Evolutionary conservation across 2,329 filamentous ascomycete genomes (phyloP), one percentile per base, ranked within the genome.

Genomic region (Samsoniella hepiali): DNA sequence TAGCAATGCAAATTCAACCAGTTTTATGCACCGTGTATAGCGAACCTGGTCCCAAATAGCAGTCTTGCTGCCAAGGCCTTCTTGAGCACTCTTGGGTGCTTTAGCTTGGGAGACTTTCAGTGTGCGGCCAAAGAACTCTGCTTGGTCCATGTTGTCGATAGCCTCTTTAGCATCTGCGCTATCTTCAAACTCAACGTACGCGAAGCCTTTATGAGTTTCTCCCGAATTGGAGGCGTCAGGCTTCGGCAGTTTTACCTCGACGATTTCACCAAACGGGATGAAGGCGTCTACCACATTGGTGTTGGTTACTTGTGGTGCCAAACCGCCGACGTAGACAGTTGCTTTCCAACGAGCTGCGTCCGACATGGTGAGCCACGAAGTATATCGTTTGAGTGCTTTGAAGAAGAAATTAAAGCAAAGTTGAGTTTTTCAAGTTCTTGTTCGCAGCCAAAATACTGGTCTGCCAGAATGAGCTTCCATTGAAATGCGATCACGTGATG

Each of bases 71-170:
- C 94, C 93, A 51, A 99, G 76, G 0, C 93, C 93, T 74, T 96
- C 92, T 60, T 91, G 91, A 57, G 87, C 85, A 70, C 91, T 91
- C 81, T 97, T 97, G 66, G 95, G 92, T 38, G 91, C 87, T 76
- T 97, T 99, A 50, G 96, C 96, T 62, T 90, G 85, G 51, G 92
- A 93, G 58, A 98, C 94, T 75, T 93, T 97, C 74, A 99, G 89
- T 15, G 95, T 89, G 65, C 91, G 87, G 11, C 95, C 96, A 74
- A 94, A 98, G 53, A 99, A 85, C 78, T 98, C 94, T 65, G 93
- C 90, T 75, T 97, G 93, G 74, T 99, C 92, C 94, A 99, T 98
- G 74, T 99, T 99, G 82, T 98, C 93, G 75, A 99, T 97, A 58
- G 95, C 95, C 77, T 98, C 94, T 72, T 88, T 88, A 34, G 93